Evolutionary conservation across 108 stramenopile genomes (phyloP).

Genomic region (Nitzschia putrida): DNA sequence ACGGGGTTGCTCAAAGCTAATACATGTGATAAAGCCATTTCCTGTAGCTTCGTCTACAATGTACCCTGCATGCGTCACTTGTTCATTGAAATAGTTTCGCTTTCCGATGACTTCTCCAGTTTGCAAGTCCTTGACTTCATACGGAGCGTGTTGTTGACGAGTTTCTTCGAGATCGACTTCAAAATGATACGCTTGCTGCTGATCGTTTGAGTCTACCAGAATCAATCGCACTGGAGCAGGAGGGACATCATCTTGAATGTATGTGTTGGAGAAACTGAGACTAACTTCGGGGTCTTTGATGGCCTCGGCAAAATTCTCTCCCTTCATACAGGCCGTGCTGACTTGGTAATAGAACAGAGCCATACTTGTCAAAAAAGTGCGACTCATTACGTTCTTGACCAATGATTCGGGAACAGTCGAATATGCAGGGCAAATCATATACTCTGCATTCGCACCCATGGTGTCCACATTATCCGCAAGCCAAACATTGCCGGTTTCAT

Average conservation of each 20-base stretch:
- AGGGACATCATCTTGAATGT: slow-evolving; percentile 5
- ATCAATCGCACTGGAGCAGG: slow-evolving; percentile 18
- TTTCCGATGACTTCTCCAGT: slow-evolving; percentile 5
- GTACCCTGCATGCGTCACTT: slow-evolving; percentile 18
- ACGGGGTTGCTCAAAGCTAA: slow-evolving; percentile 12
- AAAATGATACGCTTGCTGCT: neutral
- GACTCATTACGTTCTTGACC: slow-evolving; percentile 9
- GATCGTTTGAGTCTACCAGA: slow-evolving; percentile 3
- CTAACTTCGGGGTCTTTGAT: slow-evolving; percentile 15
- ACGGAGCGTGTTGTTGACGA: neutral
- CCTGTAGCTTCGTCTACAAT: neutral
- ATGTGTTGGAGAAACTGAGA: slow-evolving; percentile 18
- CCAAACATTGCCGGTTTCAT: slow-evolving; percentile 4
- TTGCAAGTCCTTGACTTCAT: neutral
- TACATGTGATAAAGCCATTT: neutral
- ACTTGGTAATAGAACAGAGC: slow-evolving; percentile 23
- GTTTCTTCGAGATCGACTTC: neutral
- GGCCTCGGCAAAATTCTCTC: slow-evolving; percentile 6
- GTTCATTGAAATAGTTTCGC: slow-evolving; percentile 20
- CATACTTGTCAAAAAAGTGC: neutral
- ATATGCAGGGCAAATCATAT: slow-evolving; percentile 19
- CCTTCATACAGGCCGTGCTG: slow-evolving; percentile 12
- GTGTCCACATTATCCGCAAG: slow-evolving; percentile 18
- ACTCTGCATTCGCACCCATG: slow-evolving; percentile 1
- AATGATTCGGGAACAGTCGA: neutral